Base-by-base conservation (phyloP, 2,329 filamentous ascomycete species). In the Cyanodermella asteris region DNA sequence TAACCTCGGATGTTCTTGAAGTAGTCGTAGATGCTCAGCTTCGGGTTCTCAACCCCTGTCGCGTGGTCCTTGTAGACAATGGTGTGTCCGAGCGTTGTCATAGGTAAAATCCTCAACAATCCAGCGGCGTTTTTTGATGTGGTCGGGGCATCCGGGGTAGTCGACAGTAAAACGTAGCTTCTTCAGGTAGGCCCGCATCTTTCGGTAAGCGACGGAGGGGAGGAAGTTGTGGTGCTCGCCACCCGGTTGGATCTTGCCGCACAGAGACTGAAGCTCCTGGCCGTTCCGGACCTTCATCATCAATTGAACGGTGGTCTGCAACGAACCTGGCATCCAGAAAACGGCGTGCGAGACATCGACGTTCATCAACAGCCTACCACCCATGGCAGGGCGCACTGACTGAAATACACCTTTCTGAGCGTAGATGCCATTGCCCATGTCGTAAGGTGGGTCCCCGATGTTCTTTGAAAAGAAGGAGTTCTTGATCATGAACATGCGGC, bases 321-420 rank as follows among this genome's bases (percentile, higher is more conserved):
- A 10, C 11, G 22, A 14, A n/a, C 12, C 11, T 14, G 13, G 12
- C 3, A 55, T 59, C 73, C 77, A 94, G 51, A 97, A 97, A 8
- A 75, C 76, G 1, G 78, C 76, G 42, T 94, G 91, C 28, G 82
- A 73, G 16, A 91, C 74, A 39, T 97, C 84, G 7, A 91, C 68
- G 37, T 93, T 94, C 42, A 97, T 54, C 1, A 75, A 67, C 5
- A 94, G 57, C 15, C 25, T 28, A 27, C 40, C 45, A 46, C 62
- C 59, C 32, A 77, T 60, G 23, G 72, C 73, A 13, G 84, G 61
- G 20, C 81, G 68, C 25, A 93, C 70, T 0, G 82, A 81, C 7
- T 80, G 69, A 38, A 91, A 94, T 4, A 81, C 72, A 16, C 87
- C 87, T 44, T 91, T 91, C 53, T 78, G 71, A 1, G 80, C 78